Conservation (phyloP, 2,329 filamentous ascomycete genomes). For the Trichoderma sp. region DNA sequence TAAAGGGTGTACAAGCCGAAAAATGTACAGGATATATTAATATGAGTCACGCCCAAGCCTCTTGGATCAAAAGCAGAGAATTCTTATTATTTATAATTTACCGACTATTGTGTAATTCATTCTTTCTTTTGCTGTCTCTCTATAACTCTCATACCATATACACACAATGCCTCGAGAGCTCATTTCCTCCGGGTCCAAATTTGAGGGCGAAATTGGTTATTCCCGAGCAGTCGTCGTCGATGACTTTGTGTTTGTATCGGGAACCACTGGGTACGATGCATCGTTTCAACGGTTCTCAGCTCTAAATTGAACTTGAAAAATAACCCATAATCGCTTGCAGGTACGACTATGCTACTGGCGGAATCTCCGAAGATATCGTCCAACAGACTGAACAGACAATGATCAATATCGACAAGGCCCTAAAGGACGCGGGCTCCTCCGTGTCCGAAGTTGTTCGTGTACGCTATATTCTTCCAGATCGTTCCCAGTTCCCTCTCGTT, state of each 20-base stretch:
- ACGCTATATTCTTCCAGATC: conserved; percentile 50
- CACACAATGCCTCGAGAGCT: conserved; percentile 37
- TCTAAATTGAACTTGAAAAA: not conserved
- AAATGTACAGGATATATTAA: not conserved
- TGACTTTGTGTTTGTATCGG: conserved; percentile 53
- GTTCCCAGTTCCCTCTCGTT: conserved; percentile 45
- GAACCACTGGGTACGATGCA: conserved; percentile 49
- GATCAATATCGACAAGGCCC: conserved; percentile 45
- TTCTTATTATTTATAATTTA: not conserved
- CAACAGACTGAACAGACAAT: conserved; percentile 52
- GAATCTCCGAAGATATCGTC: conserved; percentile 44
- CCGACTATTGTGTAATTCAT: not conserved
- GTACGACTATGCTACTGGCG: conserved; percentile 50
- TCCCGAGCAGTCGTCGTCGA: conserved; percentile 52
- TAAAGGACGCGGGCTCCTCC: conserved; percentile 42
- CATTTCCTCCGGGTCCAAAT: conserved; percentile 50
- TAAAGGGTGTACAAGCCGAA: not conserved
- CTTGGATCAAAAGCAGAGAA: not conserved
- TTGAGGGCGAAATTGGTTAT: conserved; percentile 54
- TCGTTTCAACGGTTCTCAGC: not conserved
- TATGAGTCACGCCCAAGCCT: not conserved
- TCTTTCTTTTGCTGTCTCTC: no score
- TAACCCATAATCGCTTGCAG: conserved; percentile 30
- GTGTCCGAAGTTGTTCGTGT: conserved; percentile 51
- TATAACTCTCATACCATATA: not conserved